Conservation (phyloP, 345 rosid species). For the Anastatica hierochuntica region DNA sequence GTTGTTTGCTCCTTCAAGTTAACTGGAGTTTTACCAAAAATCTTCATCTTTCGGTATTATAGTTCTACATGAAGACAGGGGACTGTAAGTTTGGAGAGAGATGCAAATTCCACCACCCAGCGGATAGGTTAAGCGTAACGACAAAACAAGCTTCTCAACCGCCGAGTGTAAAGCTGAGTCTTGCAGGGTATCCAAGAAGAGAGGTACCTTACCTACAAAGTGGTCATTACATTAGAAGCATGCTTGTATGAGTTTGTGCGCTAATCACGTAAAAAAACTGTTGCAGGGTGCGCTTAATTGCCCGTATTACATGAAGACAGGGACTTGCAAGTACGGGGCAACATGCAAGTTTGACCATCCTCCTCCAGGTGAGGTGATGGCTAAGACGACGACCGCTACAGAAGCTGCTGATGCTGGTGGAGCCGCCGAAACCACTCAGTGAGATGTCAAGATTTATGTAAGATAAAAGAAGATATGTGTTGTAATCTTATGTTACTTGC, state of each 20-base stretch:
- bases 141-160: slow-evolving; percentile 37
- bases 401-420: slow-evolving; percentile 27
- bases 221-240: neutral
- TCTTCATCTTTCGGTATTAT: neutral
- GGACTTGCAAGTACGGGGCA: slow-evolving; percentile 76
- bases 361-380: slow-evolving; percentile 85
- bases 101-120: slow-evolving; percentile 85
- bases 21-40: neutral
- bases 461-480: slow-evolving; percentile 19
- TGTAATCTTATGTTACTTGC: slow-evolving; percentile 10
- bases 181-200: slow-evolving; percentile 93
- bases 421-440: slow-evolving; percentile 16
- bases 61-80: slow-evolving; percentile 96
- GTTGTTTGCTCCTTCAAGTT: neutral
- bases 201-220: slow-evolving; percentile 45
- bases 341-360: slow-evolving; percentile 94
- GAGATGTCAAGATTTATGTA: slow-evolving; percentile 17
- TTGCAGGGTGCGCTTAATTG: slow-evolving; percentile 65
- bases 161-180: slow-evolving; percentile 56
- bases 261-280: slow-evolving; percentile 9
- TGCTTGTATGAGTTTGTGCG: neutral
- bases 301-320: slow-evolving; percentile 93
- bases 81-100: slow-evolving; percentile 73
- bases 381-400: slow-evolving; percentile 29
- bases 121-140: slow-evolving; percentile 44